Evolutionary conservation across 805 yeast genomes (phyloP).

Genomic region (Zygoascus tannicola): DNA sequence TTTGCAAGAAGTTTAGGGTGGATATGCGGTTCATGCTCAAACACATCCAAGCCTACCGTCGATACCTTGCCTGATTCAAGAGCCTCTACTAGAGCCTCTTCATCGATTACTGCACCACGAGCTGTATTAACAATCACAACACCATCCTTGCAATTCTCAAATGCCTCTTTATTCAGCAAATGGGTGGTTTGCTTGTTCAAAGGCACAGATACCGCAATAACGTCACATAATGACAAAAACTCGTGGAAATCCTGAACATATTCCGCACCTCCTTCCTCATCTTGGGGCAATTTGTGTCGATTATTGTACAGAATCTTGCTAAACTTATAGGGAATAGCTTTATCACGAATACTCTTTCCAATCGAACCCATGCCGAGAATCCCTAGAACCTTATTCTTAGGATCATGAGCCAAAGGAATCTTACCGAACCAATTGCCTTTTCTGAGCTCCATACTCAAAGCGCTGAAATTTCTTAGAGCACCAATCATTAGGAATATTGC

Average conservation of each 20-base stretch:
- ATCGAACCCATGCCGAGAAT: conserved; percentile 56
- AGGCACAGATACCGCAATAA: conserved; percentile 41
- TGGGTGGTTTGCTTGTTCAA: conserved; percentile 42
- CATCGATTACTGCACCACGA: conserved; percentile 51
- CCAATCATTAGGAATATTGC: conserved; percentile 42
- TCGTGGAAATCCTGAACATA: conserved; percentile 38
- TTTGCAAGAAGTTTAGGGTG: conserved; percentile 36
- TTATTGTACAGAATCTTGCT: conserved; percentile 42
- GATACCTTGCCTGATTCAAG: conserved; percentile 40
- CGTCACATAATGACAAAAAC: conserved; percentile 38
- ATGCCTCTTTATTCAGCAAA: conserved; percentile 34
- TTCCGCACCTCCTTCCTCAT: conserved; percentile 37
- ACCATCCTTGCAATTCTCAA: conserved; percentile 43
- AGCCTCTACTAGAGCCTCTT: conserved; percentile 36
- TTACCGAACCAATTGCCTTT: conserved; percentile 40
- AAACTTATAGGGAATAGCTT: conserved; percentile 41
- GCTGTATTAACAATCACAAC: conserved; percentile 47
- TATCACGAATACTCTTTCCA: conserved; percentile 45
- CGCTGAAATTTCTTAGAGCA: conserved; percentile 38
- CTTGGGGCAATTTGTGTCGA: conserved; percentile 37
- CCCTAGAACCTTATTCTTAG: conserved; percentile 44
- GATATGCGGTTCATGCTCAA: conserved; percentile 45
- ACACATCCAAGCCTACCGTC: conserved; percentile 48
- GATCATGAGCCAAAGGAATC: conserved; percentile 37
- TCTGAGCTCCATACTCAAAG: conserved; percentile 34